Evolutionary conservation across 2,329 filamentous ascomycete genomes (phyloP).

Genomic region (Fusarium nygamai): DNA sequence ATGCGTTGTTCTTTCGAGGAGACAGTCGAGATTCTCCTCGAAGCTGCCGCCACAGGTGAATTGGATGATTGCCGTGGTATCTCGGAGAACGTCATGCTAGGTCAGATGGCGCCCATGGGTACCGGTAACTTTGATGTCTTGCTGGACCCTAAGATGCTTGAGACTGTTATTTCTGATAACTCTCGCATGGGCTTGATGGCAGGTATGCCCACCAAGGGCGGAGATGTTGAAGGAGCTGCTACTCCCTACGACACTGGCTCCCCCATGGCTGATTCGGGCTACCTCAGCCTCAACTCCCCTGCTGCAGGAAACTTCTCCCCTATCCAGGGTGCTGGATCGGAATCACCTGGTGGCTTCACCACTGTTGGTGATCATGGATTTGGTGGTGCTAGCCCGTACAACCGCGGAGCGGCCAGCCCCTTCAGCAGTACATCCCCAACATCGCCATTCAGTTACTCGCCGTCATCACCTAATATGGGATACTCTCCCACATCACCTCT

Average conservation of each 20-base stretch:
- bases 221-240: constrained; percentile 81
- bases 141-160: constrained; percentile 93
- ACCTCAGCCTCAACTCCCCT: constrained; percentile 70
- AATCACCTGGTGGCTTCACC: constrained; percentile 72
- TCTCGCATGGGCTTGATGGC: constrained; percentile 85
- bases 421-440: constrained; percentile 77
- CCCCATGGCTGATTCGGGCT: constrained; percentile 78
- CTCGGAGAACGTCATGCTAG: constrained; percentile 98
- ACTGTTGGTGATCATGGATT: constrained; percentile 61
- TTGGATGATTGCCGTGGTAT: constrained; percentile 98
- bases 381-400: constrained; percentile 72
- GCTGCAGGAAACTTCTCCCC: constrained; percentile 77
- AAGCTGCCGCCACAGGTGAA: constrained; percentile 93
- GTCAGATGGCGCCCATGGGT: constrained; percentile 95
- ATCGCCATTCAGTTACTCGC: constrained; percentile 77
- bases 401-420: constrained; percentile 73
- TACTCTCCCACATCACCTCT: constrained; percentile 83
- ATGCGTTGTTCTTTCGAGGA: constrained; percentile 99
- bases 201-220: constrained; percentile 79
- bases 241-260: constrained; percentile 94
- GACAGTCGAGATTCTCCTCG: constrained; percentile 96
- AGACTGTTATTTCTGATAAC: constrained; percentile 94
- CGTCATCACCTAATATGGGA: constrained; percentile 76
- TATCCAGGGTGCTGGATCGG: constrained; percentile 79
- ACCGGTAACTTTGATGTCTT: constrained; percentile 96